Evolutionary conservation across 2,329 filamentous ascomycete species (phyloP).

Genomic region (Aspergillus ibericus): DNA sequence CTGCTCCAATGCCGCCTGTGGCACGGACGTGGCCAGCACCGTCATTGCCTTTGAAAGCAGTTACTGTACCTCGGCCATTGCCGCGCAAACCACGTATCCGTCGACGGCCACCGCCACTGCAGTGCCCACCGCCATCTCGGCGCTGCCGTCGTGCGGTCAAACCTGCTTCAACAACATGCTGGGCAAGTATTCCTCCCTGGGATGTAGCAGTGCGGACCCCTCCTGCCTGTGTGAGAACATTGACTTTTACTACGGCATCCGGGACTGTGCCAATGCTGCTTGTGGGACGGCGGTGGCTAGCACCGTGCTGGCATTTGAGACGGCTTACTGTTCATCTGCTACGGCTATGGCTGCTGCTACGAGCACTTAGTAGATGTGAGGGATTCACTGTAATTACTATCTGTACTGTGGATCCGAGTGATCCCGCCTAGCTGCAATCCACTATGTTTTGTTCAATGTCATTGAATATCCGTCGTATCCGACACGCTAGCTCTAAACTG

Average conservation of each 20-base stretch:
- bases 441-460: no score
- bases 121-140: background rate
- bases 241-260: constrained; percentile 5
- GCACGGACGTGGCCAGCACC: background rate
- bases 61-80: constrained; percentile 1
- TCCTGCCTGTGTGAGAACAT: constrained; percentile 2
- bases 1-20: constrained; percentile 4
- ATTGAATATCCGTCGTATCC: no score
- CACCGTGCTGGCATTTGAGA: background rate
- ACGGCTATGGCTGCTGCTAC: background rate
- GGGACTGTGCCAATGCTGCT: constrained; percentile 1
- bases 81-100: background rate
- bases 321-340: background rate
- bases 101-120: background rate
- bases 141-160: background rate
- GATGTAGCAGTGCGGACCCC: background rate
- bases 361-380: background rate
- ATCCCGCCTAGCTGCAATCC: no score
- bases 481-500: no score
- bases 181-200: background rate
- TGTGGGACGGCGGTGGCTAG: background rate
- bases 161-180: constrained; percentile 1
- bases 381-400: no score
- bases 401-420: no score
- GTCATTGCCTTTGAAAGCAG: constrained; percentile 1